These are phyloP conservation scores for Murraya paniculata DNA, from an alignment of 345 rosid species.

Conservation along the genomic window DNA sequence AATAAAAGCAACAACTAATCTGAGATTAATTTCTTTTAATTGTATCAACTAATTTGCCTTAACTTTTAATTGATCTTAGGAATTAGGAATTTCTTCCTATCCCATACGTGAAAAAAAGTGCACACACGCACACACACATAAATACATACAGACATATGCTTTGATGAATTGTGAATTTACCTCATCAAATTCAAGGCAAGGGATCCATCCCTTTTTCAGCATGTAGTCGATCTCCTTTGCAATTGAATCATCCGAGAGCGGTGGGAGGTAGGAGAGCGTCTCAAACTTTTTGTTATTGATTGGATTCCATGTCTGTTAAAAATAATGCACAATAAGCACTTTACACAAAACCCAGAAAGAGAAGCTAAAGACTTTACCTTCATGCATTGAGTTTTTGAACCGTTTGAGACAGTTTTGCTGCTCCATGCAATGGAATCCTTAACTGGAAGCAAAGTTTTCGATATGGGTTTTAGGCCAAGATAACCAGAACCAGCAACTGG, in stretches of 20 bases:
- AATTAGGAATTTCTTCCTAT: not conserved
- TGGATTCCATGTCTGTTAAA: constrained; percentile 63
- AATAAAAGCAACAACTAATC: not conserved
- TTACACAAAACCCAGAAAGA: not conserved
- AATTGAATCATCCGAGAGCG: constrained; percentile 15
- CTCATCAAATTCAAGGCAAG: constrained; percentile 73
- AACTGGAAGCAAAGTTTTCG: constrained; percentile 25
- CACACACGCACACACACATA: not conserved
- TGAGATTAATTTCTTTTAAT: not conserved
- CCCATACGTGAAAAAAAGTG: not conserved
- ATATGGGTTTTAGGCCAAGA: constrained; percentile 33
- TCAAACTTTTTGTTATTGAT: constrained; percentile 24
- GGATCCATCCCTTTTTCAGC: constrained; percentile 65
- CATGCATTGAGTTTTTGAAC: constrained; percentile 53
- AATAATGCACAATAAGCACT: not conserved
- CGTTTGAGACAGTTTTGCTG: constrained; percentile 49
- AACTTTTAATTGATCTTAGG: not conserved
- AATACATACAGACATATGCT: too few relatives aligned
- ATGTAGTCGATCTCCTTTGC: constrained; percentile 64
- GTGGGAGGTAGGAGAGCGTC: constrained; percentile 12
- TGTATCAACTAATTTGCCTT: not conserved
- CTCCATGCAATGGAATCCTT: constrained; percentile 42
- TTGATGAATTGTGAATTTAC: constrained; percentile 20
- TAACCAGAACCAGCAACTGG: constrained; percentile 29
- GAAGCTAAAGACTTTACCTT: constrained; percentile 36